These are phyloP conservation scores for Pseudocercospora macadamiae DNA, from an alignment of 2,329 filamentous ascomycete species.

Conservation along the genomic window DNA sequence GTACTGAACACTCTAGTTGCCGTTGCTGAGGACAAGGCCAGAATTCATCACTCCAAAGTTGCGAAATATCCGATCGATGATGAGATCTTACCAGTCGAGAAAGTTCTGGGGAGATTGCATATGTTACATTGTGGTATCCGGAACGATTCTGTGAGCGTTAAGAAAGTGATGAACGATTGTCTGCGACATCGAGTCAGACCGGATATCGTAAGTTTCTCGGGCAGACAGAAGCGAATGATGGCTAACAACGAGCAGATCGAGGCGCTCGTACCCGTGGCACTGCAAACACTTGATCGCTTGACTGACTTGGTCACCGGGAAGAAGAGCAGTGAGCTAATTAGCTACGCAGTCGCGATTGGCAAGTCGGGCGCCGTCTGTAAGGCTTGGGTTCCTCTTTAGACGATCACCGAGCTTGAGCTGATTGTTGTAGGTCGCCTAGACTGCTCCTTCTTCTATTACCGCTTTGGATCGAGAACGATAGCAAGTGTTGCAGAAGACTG, in stretches of 20 bases:
- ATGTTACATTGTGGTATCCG: conserved; percentile 16
- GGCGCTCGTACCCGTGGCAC: conserved; percentile 7
- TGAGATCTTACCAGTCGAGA: conserved; percentile 14
- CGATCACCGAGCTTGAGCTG: neutral
- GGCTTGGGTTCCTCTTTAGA: neutral
- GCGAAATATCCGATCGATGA: conserved; percentile 10
- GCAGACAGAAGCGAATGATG: neutral
- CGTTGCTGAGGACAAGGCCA: conserved; percentile 15
- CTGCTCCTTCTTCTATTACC: conserved; percentile 22
- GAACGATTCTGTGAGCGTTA: conserved; percentile 1
- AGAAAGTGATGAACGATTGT: conserved; percentile 12
- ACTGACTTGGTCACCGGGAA: neutral
- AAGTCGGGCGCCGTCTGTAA: conserved; percentile 11
- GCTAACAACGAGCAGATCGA: conserved; percentile 13
- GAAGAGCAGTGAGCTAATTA: conserved; percentile 18
- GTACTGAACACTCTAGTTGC: conserved; percentile 10
- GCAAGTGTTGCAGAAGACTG: conserved; percentile 11
- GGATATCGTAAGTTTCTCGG: conserved; percentile 15
- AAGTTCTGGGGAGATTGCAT: conserved; percentile 13
- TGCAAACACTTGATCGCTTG: neutral
- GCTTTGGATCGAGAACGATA: conserved; percentile 10
- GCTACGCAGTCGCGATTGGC: conserved; percentile 17
- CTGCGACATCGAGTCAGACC: conserved; percentile 1
- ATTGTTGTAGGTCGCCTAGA: conserved; percentile 9
- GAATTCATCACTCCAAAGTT: conserved; percentile 9